Conservation (phyloP, 495 filamentous ascomycete species). For the Aspergillus olivimuriae region DNA sequence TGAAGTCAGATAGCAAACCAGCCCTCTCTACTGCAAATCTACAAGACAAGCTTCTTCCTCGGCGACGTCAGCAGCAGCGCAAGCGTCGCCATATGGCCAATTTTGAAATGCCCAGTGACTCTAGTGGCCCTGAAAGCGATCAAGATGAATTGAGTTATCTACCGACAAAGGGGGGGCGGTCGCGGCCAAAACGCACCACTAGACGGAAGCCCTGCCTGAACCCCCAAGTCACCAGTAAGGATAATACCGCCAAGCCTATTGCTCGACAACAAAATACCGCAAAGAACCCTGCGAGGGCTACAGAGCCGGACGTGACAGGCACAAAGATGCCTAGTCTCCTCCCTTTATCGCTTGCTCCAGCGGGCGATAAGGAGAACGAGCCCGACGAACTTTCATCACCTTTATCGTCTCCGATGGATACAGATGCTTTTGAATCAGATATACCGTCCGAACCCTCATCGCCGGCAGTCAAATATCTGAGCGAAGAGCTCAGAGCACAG, state of each 20-base stretch:
- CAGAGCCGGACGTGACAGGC: too few relatives aligned
- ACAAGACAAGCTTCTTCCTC: conserved; percentile 42
- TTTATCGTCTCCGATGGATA: conserved; percentile 33
- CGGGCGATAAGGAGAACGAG: conserved; percentile 28
- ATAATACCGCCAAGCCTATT: conserved; percentile 11
- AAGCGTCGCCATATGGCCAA: conserved; percentile 12
- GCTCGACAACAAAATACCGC: conserved; percentile 1
- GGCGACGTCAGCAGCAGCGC: conserved; percentile 30
- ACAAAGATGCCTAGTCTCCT: too few relatives aligned
- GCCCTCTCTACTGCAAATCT: conserved; percentile 41
- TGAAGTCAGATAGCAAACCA: conserved; percentile 20
- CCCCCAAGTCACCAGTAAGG: too few relatives aligned
- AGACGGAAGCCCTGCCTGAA: conserved; percentile 18
- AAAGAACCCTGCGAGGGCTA: too few relatives aligned
- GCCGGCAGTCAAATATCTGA: conserved; percentile 16
- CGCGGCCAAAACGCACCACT: conserved; percentile 7
- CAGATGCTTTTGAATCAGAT: conserved; percentile 28
- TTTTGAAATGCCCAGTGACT: conserved; percentile 20
- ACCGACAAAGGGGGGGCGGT: conserved; percentile 28
- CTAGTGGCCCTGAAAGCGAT: too few relatives aligned
- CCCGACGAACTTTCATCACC: conserved; percentile 23
- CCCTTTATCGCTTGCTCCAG: too few relatives aligned
- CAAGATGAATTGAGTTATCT: conserved; percentile 26
- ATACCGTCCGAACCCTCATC: conserved; percentile 9
- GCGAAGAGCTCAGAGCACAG: conserved; percentile 33